Percentiles rank a stretch among this genome's conserved stretches.
phyloP scores from a whole-genome alignment of 202 grass and related monocot genomes.

The Setaria italica region DNA sequence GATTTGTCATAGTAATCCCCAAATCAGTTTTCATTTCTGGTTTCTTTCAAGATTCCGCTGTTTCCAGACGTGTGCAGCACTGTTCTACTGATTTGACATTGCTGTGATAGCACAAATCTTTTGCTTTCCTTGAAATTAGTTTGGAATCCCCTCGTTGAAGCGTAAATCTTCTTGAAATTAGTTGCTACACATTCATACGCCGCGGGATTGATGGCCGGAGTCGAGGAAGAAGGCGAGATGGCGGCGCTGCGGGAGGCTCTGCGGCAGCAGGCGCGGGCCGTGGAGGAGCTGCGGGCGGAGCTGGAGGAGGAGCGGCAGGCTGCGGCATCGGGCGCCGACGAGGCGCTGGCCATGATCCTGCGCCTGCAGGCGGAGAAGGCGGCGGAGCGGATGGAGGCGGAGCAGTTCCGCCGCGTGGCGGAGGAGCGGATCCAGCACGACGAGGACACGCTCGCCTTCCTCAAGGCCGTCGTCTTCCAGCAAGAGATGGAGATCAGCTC shows the following conservation, averaged over 20 bases:
- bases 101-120: not conserved
- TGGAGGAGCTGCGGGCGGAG: conserved; percentile 59
- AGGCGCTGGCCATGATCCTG: conserved; percentile 81
- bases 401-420: conserved; percentile 69
- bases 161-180: not conserved
- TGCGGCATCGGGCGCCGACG: conserved; percentile 61
- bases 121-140: not conserved
- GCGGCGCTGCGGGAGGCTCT: conserved; percentile 61
- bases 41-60: conserved; percentile 24
- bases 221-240: conserved; percentile 56
- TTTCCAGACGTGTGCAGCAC: conserved; percentile 1
- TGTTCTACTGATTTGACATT: conserved; percentile 4
- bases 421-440: conserved; percentile 77
- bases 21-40: not conserved
- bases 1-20: conserved; percentile 19
- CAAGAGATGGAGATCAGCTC: conserved; percentile 78
- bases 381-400: conserved; percentile 54
- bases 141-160: not conserved
- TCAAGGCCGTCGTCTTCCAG: conserved; percentile 69
- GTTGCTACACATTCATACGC: not conserved
- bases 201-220: conserved; percentile 42
- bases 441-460: conserved; percentile 56
- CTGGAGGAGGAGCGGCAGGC: conserved; percentile 74
- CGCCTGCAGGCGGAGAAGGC: conserved; percentile 81
- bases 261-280: conserved; percentile 47